Base-by-base conservation (phyloP, 306 rosid species). In the Prinsepia uniflora region DNA sequence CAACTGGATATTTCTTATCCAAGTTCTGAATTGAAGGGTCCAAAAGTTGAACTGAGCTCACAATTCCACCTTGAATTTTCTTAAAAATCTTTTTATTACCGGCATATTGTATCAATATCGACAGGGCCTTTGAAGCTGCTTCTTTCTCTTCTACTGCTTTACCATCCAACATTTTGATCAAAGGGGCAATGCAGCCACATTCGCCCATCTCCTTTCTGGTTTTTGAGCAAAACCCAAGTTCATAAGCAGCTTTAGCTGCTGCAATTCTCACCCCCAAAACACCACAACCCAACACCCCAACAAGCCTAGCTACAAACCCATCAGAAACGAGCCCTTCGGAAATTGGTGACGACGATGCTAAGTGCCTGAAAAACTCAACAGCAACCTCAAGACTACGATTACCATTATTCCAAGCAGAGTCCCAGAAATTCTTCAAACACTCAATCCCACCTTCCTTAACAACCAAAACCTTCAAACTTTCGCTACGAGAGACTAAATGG, bases 151-250 rank as follows among this genome's bases (percentile, higher is more conserved):
- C 91, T 12, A 59, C 84, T 34, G 92, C 93, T 18, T 94, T 94
- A 17, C 97, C 99, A 75, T 94, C 99, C 72, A 94, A 43, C 99
- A 94, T 91, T 73, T 79, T 91, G 34, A 91, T 83, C 78, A 94
- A 65, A 62, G 78, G 81, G 14, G 53, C 53, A 73, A 91, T 78
- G 61, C 86, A 84, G 5, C 96, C 99, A 67, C 81, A 72, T 30
- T 91, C 97, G 42, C 97, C 99, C 79, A 91, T 81, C 76, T 91
- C 97, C 74, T 89, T 94, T 71, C 87, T 81, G 5, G 90, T 75
- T 56, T 74, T 90, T 0, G 85, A 71, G 72, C 89, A 79, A 19
- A 79, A 80, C n/a, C 95, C 95, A 30, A 94, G 75, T 59, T 86
- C 95, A 54, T 86, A 54, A 70, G 81, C 90, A 1, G 91, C 92